Conservation (phyloP, 495 filamentous ascomycete species). For the Penicillium bovifimosum region DNA sequence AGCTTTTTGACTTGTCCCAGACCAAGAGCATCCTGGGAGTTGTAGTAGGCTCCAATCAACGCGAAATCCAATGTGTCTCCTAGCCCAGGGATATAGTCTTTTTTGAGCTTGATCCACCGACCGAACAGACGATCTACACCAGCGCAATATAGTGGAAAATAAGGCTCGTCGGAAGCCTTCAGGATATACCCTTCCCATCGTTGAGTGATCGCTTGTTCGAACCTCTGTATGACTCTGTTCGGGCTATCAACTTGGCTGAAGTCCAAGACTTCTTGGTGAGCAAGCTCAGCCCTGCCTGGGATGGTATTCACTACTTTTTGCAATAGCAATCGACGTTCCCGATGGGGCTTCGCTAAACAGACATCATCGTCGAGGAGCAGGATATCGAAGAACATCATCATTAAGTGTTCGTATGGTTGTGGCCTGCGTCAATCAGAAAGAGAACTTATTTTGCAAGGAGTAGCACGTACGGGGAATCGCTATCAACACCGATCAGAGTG, state of each 20-base stretch:
- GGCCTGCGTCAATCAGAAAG: slow-evolving; percentile 35
- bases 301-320: slow-evolving; percentile 51
- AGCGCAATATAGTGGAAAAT: slow-evolving; percentile 53
- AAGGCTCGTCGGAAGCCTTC: slow-evolving; percentile 72
- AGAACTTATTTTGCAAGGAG: no score
- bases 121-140: slow-evolving; percentile 30
- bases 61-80: slow-evolving; percentile 81
- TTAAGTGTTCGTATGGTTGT: slow-evolving; percentile 68
- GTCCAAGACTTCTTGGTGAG: slow-evolving; percentile 57
- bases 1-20: slow-evolving; percentile 42
- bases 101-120: slow-evolving; percentile 79
- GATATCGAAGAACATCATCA: slow-evolving; percentile 79
- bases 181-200: slow-evolving; percentile 72
- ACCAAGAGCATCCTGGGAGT: slow-evolving; percentile 48
- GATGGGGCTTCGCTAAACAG: slow-evolving; percentile 55
- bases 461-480: slow-evolving; percentile 62
- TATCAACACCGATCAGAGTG: slow-evolving; percentile 56
- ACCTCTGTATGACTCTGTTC: slow-evolving; percentile 50
- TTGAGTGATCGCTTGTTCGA: slow-evolving; percentile 58
- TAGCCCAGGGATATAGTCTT: slow-evolving; percentile 76
- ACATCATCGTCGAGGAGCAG: slow-evolving; percentile 65
- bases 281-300: slow-evolving; percentile 54
- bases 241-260: slow-evolving; percentile 45
- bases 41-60: slow-evolving; percentile 65
- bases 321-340: slow-evolving; percentile 54